Conservation (phyloP, 768 basidiomycete species). For the Boletus pseudopeckii region DNA sequence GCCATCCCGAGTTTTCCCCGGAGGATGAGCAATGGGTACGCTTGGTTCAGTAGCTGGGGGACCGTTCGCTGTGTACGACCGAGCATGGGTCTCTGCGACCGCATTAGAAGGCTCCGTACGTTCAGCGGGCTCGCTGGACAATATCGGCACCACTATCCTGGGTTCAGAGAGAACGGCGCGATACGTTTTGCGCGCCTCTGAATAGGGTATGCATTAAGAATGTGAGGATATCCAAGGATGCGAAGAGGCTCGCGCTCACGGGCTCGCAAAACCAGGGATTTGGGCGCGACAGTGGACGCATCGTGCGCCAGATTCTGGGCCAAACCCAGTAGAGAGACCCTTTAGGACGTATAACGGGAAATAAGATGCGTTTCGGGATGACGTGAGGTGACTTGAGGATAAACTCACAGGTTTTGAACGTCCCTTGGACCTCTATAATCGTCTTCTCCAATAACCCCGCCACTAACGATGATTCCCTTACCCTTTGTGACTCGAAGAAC, state of each 20-base stretch:
- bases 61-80: background rate
- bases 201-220: background rate
- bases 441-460: constrained; percentile 57
- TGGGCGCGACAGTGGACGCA: constrained; percentile 55
- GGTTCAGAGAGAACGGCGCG: constrained; percentile 79
- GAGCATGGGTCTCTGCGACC: background rate
- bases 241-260: constrained; percentile 51
- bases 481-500: constrained; percentile 78
- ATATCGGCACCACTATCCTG: constrained; percentile 51
- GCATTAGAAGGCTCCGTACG: background rate
- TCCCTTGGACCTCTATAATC: constrained; percentile 73
- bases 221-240: background rate
- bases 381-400: background rate
- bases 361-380: background rate
- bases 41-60: background rate
- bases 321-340: constrained; percentile 64
- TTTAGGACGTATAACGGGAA: constrained; percentile 26
- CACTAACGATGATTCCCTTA: constrained; percentile 68
- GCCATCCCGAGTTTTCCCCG: background rate
- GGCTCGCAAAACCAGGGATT: constrained; percentile 67
- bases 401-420: constrained; percentile 67
- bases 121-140: background rate
- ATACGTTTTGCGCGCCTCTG: constrained; percentile 81
- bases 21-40: background rate
- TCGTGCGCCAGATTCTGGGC: constrained; percentile 67